Evolutionary conservation across 1,139 yeast genomes (phyloP), one percentile per base, ranked within the genome.

Genomic region (Diutina neorugosa): DNA sequence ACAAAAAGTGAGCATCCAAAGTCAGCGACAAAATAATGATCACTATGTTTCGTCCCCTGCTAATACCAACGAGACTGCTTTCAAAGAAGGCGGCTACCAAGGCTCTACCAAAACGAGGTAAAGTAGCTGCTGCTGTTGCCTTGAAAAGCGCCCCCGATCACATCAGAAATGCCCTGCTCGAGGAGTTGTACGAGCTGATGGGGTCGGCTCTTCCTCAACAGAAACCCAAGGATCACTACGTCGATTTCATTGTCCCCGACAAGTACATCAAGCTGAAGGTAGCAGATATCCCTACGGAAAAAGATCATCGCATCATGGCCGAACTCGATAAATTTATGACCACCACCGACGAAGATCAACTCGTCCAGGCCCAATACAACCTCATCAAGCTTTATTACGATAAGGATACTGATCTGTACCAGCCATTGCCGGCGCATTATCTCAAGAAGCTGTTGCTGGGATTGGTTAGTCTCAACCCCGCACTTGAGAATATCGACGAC

Each of bases 401-500:
- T 47, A 64, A 52, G 58, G 64, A 56, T 63, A 60, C 56, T 49
- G 50, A 46, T n/a, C 37, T n/a, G 18, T 46, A 46, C 54, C 63
- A 63, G 61, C 63, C 68, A 14, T 52, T 62, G 48, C 69, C 71
- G 5, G 74, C 68, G 54, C 78, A 74, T 55, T 67, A 75, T 1
- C 63, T 74, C 51, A 71, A 70, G 54, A 69, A 66, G 54, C 66
- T 77, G 2, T 60, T 74, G 44, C 70, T 75, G 53, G 77, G 77
- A 6, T 69, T 72, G 70, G 65, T 70, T 31, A 68, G 68, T 52
- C 58, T 71, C 54, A 73, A 73, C 56, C 69, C 70, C 2, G 62
- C 64, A 20, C 62, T 74, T 55, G 64, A 67, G 18, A 70, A 68
- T 51, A 66, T 74, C 16, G 70, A 69, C 53, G 76, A 74, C 56